Base-by-base conservation (phyloP, 2,329 filamentous ascomycete species). In the Penicillium sp. region DNA sequence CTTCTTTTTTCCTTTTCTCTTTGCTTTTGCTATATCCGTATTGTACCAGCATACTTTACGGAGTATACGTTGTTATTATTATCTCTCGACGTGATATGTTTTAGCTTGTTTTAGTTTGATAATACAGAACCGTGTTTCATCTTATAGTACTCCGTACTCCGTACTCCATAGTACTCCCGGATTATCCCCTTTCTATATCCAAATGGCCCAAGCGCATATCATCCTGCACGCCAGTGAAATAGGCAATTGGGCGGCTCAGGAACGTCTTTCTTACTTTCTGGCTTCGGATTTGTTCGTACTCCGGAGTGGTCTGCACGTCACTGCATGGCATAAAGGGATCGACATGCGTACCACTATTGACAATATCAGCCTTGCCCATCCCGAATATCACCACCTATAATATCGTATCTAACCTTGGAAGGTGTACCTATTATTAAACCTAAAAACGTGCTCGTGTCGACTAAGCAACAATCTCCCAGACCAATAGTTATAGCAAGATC, bases 181-280 rank as follows among this genome's bases (percentile, higher is more conserved):
- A 6, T n/a, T 38, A 24, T 24, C 43, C 33, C 39, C 15, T n/a
- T 21, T 31, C 21, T 26, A 34, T 12, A 24, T 34, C 10, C 10
- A 35, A 48, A 50, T 31, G 48, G 48, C 43, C 43, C 48, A 42
- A 38, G 48, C 48, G 43, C 31, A 40, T 35, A 50, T 40, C 10
- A 29, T 17, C 34, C 33, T 49, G 48, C 43, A 50, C 6, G 37
- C 19, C 35, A 40, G 34, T 40, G 10, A 26, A 50, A 41, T 34
- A 47, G 48, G 48, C 24, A 49, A 49, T 29, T 3, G 15, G 7
- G 24, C 35, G 47, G 45, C 26, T 42, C 39, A 26, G 28, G 37
- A 42, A 43, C 24, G 9, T 28, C 32, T 32, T 10, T 13, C 9
- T 45, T 38, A 12, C 17, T n/a, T 39, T 39, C 24, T 39, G 19